Conservation (phyloP, 2,329 filamentous ascomycete genomes). For the Hymenoscyphus albidus region DNA sequence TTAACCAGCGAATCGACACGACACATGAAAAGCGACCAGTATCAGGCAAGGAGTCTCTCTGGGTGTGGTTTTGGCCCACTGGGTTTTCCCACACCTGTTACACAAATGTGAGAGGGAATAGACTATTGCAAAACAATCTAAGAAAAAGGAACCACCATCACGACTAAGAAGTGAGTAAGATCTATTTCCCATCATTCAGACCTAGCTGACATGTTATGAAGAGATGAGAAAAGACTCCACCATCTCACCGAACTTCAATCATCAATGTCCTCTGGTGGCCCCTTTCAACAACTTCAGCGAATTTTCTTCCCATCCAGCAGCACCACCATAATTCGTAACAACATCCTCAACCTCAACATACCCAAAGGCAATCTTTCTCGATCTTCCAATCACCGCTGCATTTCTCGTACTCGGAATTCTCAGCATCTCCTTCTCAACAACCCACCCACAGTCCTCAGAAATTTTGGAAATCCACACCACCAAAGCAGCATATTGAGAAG, state of each 20-base stretch:
- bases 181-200: background rate
- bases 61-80: background rate
- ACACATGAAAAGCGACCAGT: background rate
- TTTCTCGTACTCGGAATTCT: conserved; percentile 92
- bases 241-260: background rate
- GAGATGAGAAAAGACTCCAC: background rate
- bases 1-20: background rate
- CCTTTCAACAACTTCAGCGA: conserved; percentile 58
- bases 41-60: background rate
- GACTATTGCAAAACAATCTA: background rate
- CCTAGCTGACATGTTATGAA: background rate
- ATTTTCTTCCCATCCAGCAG: conserved; percentile 54
- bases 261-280: conserved; percentile 33
- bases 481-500: conserved; percentile 77
- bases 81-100: background rate
- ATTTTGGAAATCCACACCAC: conserved; percentile 73
- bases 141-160: background rate
- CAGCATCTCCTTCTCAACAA: conserved; percentile 77
- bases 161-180: background rate
- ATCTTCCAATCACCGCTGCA: conserved; percentile 70
- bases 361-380: conserved; percentile 23
- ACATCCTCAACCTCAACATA: conserved; percentile 44
- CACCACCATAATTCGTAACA: conserved; percentile 51
- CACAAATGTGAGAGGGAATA: background rate
- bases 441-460: conserved; percentile 68